Evolutionary conservation across 2,329 filamentous ascomycete species (phyloP).

Genomic region (Neocucurbitaria cava): DNA sequence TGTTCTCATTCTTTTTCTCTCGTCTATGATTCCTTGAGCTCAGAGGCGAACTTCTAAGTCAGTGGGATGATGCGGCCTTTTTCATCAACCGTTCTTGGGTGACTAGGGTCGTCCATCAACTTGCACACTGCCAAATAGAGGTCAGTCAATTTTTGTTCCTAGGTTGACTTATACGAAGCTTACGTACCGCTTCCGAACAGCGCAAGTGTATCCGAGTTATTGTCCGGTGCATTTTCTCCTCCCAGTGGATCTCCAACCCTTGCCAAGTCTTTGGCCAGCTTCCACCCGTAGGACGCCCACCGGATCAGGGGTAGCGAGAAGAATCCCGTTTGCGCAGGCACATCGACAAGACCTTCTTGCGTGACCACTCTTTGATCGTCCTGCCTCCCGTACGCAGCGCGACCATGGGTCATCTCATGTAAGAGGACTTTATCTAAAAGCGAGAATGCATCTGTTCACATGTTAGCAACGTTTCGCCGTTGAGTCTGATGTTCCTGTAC

Average conservation of each 20-base stretch:
- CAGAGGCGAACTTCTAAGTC: not conserved
- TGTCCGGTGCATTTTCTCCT: conserved; percentile 6
- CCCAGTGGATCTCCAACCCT: not conserved
- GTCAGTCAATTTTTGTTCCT: not conserved
- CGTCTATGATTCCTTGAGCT: too few relatives aligned
- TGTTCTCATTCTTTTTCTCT: too few relatives aligned
- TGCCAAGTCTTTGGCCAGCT: not conserved
- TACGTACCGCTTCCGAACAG: conserved; percentile 14
- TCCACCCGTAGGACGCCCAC: conserved; percentile 14
- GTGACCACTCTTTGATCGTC: not conserved
- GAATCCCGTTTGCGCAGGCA: not conserved
- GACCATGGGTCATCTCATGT: conserved; percentile 22
- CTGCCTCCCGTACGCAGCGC: not conserved
- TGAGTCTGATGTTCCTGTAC: conserved; percentile 4
- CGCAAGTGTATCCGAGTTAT: conserved; percentile 16
- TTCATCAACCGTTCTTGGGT: conserved; percentile 1
- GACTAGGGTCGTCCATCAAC: conserved; percentile 3
- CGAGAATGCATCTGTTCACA: conserved; percentile 7
- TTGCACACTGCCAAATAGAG: conserved; percentile 2
- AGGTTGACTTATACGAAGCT: too few relatives aligned
- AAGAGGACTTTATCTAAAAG: conserved; percentile 21
- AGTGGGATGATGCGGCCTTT: conserved; percentile 4
- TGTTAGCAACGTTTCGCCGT: not conserved
- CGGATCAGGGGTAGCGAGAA: not conserved
- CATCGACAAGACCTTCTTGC: not conserved